These are phyloP conservation scores for Aspergillus conjunctus DNA, from an alignment of 495 filamentous ascomycete species.

Conservation along the genomic window DNA sequence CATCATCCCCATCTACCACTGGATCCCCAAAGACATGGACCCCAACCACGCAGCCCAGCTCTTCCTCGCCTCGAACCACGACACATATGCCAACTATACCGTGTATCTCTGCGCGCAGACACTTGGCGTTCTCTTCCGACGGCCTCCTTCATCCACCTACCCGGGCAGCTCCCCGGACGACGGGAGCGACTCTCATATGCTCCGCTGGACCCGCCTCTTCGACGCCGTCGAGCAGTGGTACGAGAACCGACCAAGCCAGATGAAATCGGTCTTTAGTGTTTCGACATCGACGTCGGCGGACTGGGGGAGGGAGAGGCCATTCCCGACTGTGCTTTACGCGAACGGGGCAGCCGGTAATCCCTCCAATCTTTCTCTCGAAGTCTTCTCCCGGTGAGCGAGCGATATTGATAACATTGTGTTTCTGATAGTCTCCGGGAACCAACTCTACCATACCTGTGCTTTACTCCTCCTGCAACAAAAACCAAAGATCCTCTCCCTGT, in stretches of 20 bases:
- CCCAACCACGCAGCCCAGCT: conserved; percentile 30
- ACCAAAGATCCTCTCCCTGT: conserved; percentile 35
- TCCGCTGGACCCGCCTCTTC: conserved; percentile 41
- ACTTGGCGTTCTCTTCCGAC: conserved; percentile 38
- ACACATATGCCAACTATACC: conserved; percentile 45
- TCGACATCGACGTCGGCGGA: conserved; percentile 20
- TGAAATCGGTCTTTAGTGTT: conserved; percentile 37
- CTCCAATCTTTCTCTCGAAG: neutral
- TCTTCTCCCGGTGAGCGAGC: too few relatives aligned
- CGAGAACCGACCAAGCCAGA: conserved; percentile 40
- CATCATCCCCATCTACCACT: conserved; percentile 35
- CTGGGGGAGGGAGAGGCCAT: conserved; percentile 25
- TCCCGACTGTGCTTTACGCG: conserved; percentile 42
- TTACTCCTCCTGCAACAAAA: conserved; percentile 41
- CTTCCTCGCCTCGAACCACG: conserved; percentile 35
- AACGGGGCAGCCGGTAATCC: conserved; percentile 42
- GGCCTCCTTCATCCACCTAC: conserved; percentile 27
- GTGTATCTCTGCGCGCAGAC: conserved; percentile 47
- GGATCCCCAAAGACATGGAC: conserved; percentile 36
- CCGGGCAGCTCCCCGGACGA: conserved; percentile 22
- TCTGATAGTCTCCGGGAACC: conserved; percentile 40
- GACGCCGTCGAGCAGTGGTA: conserved; percentile 42
- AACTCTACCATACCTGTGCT: conserved; percentile 46
- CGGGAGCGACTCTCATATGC: conserved; percentile 25
- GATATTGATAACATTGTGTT: too few relatives aligned